These are phyloP conservation scores for Lavandula angustifolia DNA, from an alignment of 257 asterid species.

Conservation along the genomic window DNA sequence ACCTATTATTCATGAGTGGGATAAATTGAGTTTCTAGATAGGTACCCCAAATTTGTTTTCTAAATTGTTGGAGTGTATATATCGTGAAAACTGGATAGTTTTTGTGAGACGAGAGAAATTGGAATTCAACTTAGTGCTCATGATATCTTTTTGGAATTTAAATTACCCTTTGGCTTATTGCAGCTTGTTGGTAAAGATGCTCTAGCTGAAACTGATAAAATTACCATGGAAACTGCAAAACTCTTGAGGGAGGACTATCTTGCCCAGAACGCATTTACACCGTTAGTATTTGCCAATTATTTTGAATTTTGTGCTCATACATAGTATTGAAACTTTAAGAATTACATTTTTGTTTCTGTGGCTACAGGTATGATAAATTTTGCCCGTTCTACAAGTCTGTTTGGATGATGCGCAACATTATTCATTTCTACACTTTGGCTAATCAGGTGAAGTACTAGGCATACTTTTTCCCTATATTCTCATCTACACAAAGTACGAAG, in stretches of 20 bases:
- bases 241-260: constrained; percentile 99
- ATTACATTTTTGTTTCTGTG: constrained; percentile 27
- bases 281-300: constrained; percentile 53
- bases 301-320: constrained; percentile 2
- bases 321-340: constrained; percentile 6
- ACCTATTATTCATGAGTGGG: constrained; percentile 8
- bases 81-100: not conserved
- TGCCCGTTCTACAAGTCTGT: constrained; percentile 99
- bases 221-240: constrained; percentile 95
- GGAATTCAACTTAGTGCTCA: not conserved
- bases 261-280: constrained; percentile 98
- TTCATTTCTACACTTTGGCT: constrained; percentile 95
- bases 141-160: constrained; percentile 16
- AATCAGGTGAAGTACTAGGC: constrained; percentile 66
- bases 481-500: no score
- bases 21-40: not conserved
- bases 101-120: not conserved
- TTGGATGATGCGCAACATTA: constrained; percentile 99
- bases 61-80: not conserved
- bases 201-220: constrained; percentile 94
- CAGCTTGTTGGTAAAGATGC: constrained; percentile 99
- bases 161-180: constrained; percentile 36
- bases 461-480: not conserved
- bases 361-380: constrained; percentile 79
- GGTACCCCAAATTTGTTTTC: not conserved